Base-by-base conservation (phyloP, 148 eudicot genomes). In the Fagopyrum esculentum region DNA sequence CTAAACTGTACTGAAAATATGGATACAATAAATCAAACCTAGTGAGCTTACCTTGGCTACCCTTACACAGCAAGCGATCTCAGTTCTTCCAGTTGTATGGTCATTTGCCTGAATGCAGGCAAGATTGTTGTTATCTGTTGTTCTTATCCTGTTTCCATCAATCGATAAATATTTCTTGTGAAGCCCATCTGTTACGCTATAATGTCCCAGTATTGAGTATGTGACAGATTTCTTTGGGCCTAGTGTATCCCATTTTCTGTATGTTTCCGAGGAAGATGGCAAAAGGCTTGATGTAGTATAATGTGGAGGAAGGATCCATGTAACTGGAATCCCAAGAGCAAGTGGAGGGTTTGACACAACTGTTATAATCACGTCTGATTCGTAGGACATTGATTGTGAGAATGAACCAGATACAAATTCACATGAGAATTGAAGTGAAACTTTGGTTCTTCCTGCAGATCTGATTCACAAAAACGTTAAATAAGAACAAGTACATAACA, bases 221-320 rank as follows among this genome's bases (percentile, higher is more conserved):
- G 87, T 78, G 76, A 91, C 73, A 45, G 77, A 70, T 52, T 87
- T 86, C 79, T 78, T 86, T 49, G 69, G 86, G 75, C 76, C 84
- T 78, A 78, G 83, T 71, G 78, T 54, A 82, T 84, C 87, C 43
- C 61, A 77, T 83, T 81, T 87, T 69, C 79, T 68, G 60, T 80
- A 74, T 45, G 86, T 74, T 75, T 75, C 83, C 35, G 87, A 84
- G 76, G 86, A 77, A 29, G 70, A 76, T 54, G 92, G 97, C 78
- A 93, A 83, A 75, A 91, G 86, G 75, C 79, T 84, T 19, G 98
- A 85, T 40, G 98, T 77, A 69, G 84, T 88, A 81, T 93, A 89
- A 83, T 91, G 84, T 69, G 97, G 89, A 78, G 98, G 98, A 73
- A 93, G 94, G 81, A 89, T 78, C 98, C 98, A 93, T 46, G 98